Base-by-base conservation (phyloP, 2,329 filamentous ascomycete species). In the Cladosporium phlei region DNA sequence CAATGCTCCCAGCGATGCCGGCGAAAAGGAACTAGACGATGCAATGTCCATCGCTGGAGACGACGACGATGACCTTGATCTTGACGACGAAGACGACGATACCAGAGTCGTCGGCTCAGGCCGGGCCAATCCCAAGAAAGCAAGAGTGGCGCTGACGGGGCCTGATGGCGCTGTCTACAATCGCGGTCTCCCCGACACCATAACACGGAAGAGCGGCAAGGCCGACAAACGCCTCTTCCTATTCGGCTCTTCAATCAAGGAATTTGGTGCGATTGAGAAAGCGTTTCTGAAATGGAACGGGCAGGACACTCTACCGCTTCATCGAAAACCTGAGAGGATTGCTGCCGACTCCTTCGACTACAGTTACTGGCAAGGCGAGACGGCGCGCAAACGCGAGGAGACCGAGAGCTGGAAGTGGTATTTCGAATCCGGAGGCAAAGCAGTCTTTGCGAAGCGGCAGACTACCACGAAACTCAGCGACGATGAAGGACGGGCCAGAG, bases 371-470 rank as follows among this genome's bases (percentile, higher is more conserved):
- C 66, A 16, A 33, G 37, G 45, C 9, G 11, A 2, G 11, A 67
- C 67, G 29, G 62, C 67, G 20, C 51, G 70, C 29, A 58, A 67
- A 42, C 65, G 47, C 29, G 77, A 80, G 53, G 62, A 66, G n/a
- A 69, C 65, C 1, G 53, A 58, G 6, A 68, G 69, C 14, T 77
- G 74, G 71, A 65, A 71, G 37, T 82, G 78, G 79, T 81, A 78
- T 55, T 66, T 69, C 42, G 57, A 67, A 8, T 51, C 62, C 19
- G 64, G 65, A 17, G 67, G 71, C 20, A 66, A 66, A 32, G 58
- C 63, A 10, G 52, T 40, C 2, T 77, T 80, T 47, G 55, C 58
- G 5, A 57, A 58, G 38, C 64, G 60, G 12, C 78, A 80, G 51
- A 57, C 54, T 3, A 54, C 64, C 4, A 58, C 53, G 19, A 46